Conservation (phyloP, 2,329 filamentous ascomycete genomes). For the Didymella pomorum region DNA sequence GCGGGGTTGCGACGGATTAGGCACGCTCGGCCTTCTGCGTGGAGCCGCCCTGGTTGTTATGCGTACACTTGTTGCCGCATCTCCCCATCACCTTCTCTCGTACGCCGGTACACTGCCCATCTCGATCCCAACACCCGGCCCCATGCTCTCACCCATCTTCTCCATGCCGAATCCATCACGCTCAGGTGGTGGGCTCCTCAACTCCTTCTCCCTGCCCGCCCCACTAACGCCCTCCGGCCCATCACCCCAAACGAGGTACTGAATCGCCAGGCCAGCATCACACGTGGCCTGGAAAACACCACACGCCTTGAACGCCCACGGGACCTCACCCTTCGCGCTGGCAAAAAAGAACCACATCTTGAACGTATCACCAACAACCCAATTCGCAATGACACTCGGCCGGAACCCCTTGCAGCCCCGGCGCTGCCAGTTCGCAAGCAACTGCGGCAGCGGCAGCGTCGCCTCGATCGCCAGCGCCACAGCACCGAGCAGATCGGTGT, state of each 20-base stretch:
- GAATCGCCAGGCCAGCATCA: conserved; percentile 75
- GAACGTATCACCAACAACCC: conserved; percentile 82
- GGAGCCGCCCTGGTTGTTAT: neutral
- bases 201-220: conserved; percentile 29
- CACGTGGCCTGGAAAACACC: conserved; percentile 82
- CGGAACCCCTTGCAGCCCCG: conserved; percentile 80
- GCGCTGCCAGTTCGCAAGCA: conserved; percentile 72
- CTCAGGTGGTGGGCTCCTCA: conserved; percentile 35
- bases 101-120: conserved; percentile 30
- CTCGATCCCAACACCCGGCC: conserved; percentile 26
- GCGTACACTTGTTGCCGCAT: neutral
- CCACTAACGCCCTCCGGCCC: conserved; percentile 29
- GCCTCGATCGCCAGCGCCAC: conserved; percentile 82
- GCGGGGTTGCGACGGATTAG: neutral
- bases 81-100: conserved; percentile 27
- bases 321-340: conserved; percentile 71
- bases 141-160: conserved; percentile 21
- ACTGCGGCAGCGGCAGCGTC: conserved; percentile 81
- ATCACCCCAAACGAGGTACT: conserved; percentile 63
- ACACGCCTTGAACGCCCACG: conserved; percentile 81
- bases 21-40: neutral
- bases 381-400: conserved; percentile 76
- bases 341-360: conserved; percentile 83
- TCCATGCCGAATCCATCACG: conserved; percentile 25
- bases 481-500: conserved; percentile 74